These are phyloP conservation scores for Candida alai DNA, from an alignment of 805 yeast genomes.

Conservation along the genomic window DNA sequence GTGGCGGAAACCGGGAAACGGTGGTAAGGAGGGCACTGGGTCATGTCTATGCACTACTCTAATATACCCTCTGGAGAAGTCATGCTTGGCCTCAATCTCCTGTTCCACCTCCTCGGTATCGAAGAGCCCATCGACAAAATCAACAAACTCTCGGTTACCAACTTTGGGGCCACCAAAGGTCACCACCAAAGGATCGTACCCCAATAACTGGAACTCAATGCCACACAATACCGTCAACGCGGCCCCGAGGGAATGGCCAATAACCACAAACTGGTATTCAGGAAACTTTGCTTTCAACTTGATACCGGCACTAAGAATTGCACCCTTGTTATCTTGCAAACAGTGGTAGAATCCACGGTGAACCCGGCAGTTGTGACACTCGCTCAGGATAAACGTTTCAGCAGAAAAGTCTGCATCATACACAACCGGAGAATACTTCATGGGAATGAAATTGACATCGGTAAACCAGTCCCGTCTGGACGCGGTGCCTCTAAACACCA, in stretches of 20 bases:
- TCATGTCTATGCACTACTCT: conserved; percentile 60
- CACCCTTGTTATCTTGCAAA: conserved; percentile 36
- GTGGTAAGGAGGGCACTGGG: conserved; percentile 58
- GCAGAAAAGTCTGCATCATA: conserved; percentile 10
- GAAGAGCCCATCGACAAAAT: conserved; percentile 51
- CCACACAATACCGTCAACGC: conserved; percentile 65
- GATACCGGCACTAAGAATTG: conserved; percentile 34
- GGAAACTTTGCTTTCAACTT: conserved; percentile 35
- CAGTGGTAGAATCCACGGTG: conserved; percentile 63
- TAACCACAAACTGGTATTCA: conserved; percentile 47
- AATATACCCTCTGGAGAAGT: conserved; percentile 38
- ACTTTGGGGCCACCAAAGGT: conserved; percentile 65
- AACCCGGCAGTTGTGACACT: conserved; percentile 51
- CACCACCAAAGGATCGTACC: conserved; percentile 50
- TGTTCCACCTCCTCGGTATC: conserved; percentile 27
- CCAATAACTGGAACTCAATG: conserved; percentile 53
- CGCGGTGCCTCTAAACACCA: conserved; percentile 63
- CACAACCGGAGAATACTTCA: conserved; percentile 41
- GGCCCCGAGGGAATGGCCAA: conserved; percentile 79
- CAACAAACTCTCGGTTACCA: conserved; percentile 49
- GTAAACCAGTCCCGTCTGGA: conserved; percentile 58
- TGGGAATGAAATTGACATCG: conserved; percentile 49
- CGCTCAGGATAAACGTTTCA: conserved; percentile 1
- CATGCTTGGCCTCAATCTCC: conserved; percentile 18
- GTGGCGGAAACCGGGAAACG: conserved; percentile 40